Evolutionary conservation across 371 early-diverging fungal genomes (phyloP).

Genomic region (Coelomomyces lativittatus): DNA sequence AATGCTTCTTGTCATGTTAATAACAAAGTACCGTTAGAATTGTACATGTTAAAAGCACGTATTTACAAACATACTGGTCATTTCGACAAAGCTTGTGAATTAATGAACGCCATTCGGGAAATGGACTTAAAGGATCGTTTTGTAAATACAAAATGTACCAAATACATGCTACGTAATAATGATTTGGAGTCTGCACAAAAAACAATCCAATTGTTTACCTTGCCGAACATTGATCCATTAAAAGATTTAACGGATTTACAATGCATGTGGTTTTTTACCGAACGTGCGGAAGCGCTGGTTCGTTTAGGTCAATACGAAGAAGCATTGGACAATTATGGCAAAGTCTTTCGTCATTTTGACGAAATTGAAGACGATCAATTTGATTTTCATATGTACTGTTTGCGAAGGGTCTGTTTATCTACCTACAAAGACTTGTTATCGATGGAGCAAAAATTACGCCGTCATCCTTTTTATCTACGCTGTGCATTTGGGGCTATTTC

Average conservation of each 20-base stretch:
- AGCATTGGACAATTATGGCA: slow-evolving; percentile 70
- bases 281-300: slow-evolving; percentile 49
- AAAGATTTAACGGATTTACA: slow-evolving; percentile 80
- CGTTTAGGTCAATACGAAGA: slow-evolving; percentile 50
- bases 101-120: slow-evolving; percentile 69
- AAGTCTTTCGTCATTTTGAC: slow-evolving; percentile 12
- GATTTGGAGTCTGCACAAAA: slow-evolving; percentile 63
- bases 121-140: slow-evolving; percentile 84
- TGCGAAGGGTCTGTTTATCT: slow-evolving; percentile 72
- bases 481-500: slow-evolving; percentile 59
- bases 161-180: slow-evolving; percentile 76
- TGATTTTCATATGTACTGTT: slow-evolving; percentile 85
- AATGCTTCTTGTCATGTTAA: too few relatives aligned
- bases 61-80: slow-evolving; percentile 81
- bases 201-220: slow-evolving; percentile 59
- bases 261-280: slow-evolving; percentile 65
- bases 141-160: slow-evolving; percentile 81
- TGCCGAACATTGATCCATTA: slow-evolving; percentile 52
- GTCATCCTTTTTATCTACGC: slow-evolving; percentile 49
- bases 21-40: slow-evolving; percentile 32
- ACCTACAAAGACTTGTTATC: slow-evolving; percentile 60
- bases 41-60: slow-evolving; percentile 78
- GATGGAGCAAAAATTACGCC: slow-evolving; percentile 54
- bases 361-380: slow-evolving; percentile 61
- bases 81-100: slow-evolving; percentile 36